A percentile compares a stretch with the other conserved stretches of the same genome.
These are phyloP conservation scores for Colletotrichum sp. DNA, from an alignment of 2,329 filamentous ascomycete genomes.

Conservation along the genomic window DNA sequence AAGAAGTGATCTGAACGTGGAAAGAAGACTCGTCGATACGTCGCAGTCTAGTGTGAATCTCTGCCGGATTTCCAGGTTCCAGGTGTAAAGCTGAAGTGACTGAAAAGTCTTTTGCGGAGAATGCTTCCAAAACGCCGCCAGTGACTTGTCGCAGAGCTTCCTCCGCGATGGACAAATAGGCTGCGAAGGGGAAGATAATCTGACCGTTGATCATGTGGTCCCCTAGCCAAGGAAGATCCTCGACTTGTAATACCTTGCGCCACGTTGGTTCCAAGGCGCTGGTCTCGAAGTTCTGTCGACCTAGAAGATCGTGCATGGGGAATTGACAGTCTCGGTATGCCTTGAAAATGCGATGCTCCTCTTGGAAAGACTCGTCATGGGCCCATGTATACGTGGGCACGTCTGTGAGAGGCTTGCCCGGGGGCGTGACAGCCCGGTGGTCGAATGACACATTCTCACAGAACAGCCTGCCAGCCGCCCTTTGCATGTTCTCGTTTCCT, in stretches of 20 bases:
- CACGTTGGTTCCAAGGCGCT: not conserved
- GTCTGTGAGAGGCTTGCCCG: not conserved
- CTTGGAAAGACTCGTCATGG: not conserved
- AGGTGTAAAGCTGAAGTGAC: slow-evolving; percentile 35
- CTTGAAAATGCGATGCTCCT: not conserved
- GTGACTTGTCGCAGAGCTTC: not conserved
- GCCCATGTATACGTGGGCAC: not conserved
- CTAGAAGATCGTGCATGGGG: not conserved
- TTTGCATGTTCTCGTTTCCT: not conserved
- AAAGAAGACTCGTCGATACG: slow-evolving; percentile 32
- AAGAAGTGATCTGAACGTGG: slow-evolving; percentile 35
- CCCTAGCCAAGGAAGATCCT: not conserved
- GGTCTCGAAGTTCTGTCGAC: not conserved
- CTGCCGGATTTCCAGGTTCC: slow-evolving; percentile 27
- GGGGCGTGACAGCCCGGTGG: slow-evolving; percentile 6
- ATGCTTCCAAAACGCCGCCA: slow-evolving; percentile 25
- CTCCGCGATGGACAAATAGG: not conserved
- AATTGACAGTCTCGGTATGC: not conserved
- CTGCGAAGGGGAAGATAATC: not conserved
- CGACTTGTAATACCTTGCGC: not conserved
- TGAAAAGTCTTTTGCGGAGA: slow-evolving; percentile 27
- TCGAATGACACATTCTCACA: not conserved
- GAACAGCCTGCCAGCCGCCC: not conserved
- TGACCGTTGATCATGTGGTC: not conserved
- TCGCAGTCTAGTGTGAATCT: slow-evolving; percentile 35